Conservation (phyloP, 1,284 basidiomycete genomes). For the Apiotrichum siamense region DNA sequence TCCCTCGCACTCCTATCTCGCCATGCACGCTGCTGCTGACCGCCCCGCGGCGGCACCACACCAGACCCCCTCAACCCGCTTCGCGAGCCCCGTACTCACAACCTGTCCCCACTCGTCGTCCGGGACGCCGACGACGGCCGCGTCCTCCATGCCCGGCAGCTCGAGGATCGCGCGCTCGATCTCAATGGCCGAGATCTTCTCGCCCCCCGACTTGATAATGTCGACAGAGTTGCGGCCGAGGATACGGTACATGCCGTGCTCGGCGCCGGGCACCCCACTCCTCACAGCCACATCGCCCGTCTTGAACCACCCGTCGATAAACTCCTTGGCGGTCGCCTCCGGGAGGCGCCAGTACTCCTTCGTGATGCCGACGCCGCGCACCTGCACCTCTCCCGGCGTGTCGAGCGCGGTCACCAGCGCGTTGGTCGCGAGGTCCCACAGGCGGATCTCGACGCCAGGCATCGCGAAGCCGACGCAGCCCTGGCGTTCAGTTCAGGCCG, state of each 20-base stretch:
- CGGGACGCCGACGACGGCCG: slow-evolving; percentile 39
- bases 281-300: slow-evolving; percentile 42
- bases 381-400: slow-evolving; percentile 36
- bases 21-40: not conserved
- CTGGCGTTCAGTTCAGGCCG: slow-evolving; percentile 11
- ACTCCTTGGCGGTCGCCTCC: slow-evolving; percentile 34
- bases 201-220: slow-evolving; percentile 42
- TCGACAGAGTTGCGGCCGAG: slow-evolving; percentile 35
- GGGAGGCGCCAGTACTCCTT: slow-evolving; percentile 41
- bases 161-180: slow-evolving; percentile 40
- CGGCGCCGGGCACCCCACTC: slow-evolving; percentile 16
- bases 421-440: slow-evolving; percentile 27
- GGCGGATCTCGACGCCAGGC: slow-evolving; percentile 32
- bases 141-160: slow-evolving; percentile 35
- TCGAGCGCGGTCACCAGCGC: slow-evolving; percentile 17
- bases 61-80: too few relatives aligned
- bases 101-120: slow-evolving; percentile 44
- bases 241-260: slow-evolving; percentile 27
- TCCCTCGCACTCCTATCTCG: too few relatives aligned
- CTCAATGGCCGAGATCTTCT: slow-evolving; percentile 44
- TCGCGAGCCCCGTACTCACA: slow-evolving; percentile 24
- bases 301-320: slow-evolving; percentile 42
- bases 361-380: slow-evolving; percentile 35
- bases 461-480: slow-evolving; percentile 40
- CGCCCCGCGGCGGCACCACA: too few relatives aligned